Evolutionary conservation across 345 rosid genomes (phyloP), one percentile per base, ranked within the genome.

Genomic region (Citrus australasica): DNA sequence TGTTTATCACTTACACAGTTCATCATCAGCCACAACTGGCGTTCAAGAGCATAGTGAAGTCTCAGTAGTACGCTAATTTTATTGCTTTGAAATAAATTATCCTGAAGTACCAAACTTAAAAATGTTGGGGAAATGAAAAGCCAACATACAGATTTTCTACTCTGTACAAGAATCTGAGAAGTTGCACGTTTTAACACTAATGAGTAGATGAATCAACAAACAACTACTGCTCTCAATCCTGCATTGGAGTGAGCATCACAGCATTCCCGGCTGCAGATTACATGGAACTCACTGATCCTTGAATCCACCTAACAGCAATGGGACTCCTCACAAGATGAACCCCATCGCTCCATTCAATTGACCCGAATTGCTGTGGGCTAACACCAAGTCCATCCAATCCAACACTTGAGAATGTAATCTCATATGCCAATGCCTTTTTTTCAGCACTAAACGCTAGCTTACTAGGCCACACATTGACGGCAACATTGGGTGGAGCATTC

Each of bases 301-400:
- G 88, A 61, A 46, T 71, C 98, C 95, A 88, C 71, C 76, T 85
- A 24, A 88, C 90, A 10, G 93, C 97, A 46, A 94, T 78, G 0
- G 97, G 93, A 64, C 97, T 91, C 85, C 90, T 90, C 40, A 92
- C 98, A 14, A 74, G 61, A 76, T 94, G 95, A 56, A 59, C 86
- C 69, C 98, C 94, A 74, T 92, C 92, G 1, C 87, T 87, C 98
- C 99, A 96, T 79, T 87, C 94, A 7, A 95, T 87, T 56, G 90
- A 89, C 27, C 99, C 98, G 55, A 83, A 92, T 19, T 75, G 84
- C 14, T 85, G 86, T 1, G 84, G 51, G 16, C 78, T 78, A 24
- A 71, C 80, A 74, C 86, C 84, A 14, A 73, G 48, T 58, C 82
- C 78, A 33, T 82, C 87, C 62, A 79, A 82, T 7, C 61, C 80